Percentiles rank a stretch among this genome's conserved stretches.
Conservation (phyloP, 2,329 filamentous ascomycete genomes). For the Venturia nashicola region DNA sequence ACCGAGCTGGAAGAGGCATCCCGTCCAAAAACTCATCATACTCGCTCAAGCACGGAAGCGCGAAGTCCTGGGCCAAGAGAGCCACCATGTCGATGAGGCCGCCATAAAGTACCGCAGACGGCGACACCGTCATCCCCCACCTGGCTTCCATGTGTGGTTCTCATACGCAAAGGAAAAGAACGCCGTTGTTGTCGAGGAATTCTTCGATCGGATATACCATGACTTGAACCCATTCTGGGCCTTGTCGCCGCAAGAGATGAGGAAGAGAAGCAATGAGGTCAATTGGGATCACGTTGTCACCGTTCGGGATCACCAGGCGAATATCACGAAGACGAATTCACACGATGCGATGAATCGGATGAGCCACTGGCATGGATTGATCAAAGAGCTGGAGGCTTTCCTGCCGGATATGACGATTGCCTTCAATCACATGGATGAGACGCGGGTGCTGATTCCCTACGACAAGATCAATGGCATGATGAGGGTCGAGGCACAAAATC, state of each 20-base stretch:
- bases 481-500: constrained; percentile 18
- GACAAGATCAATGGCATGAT: constrained; percentile 22
- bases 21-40: neutral
- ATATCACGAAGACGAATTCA: constrained; percentile 18
- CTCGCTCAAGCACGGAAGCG: neutral
- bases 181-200: constrained; percentile 35
- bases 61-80: neutral
- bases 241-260: constrained; percentile 27
- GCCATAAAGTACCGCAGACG: constrained; percentile 31
- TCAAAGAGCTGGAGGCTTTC: constrained; percentile 3
- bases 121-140: constrained; percentile 38
- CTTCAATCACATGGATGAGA: constrained; percentile 12
- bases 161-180: constrained; percentile 29
- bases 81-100: constrained; percentile 20
- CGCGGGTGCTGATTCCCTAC: constrained; percentile 11
- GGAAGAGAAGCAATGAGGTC: constrained; percentile 23
- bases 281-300: constrained; percentile 27
- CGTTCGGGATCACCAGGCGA: constrained; percentile 25
- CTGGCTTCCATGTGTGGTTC: constrained; percentile 36
- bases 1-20: neutral
- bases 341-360: constrained; percentile 24
- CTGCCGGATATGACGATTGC: constrained; percentile 12
- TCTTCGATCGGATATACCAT: constrained; percentile 39
- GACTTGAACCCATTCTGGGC: constrained; percentile 39
- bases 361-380: constrained; percentile 28